Percentiles rank a stretch among this genome's conserved stretches.
Evolutionary conservation across 2,329 filamentous ascomycete species (phyloP).

Genomic region (Pyrenophora teres): DNA sequence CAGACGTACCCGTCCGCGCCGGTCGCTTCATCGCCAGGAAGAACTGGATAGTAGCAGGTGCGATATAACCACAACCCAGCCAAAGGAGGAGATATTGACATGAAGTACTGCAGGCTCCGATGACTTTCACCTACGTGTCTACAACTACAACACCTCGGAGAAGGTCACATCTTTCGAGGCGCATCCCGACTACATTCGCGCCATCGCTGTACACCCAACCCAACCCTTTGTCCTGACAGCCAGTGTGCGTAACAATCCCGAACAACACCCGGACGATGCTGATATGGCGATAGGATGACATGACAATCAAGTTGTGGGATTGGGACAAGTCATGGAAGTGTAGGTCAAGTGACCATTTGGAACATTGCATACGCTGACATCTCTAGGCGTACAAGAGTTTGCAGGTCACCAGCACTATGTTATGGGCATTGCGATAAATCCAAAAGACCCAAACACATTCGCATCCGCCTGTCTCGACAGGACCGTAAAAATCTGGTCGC

Average conservation of each 20-base stretch:
- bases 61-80: conserved; percentile 3
- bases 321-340: conserved; percentile 99
- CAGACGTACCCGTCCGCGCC: conserved; percentile 95
- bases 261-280: conserved; percentile 16
- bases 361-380: conserved; percentile 24
- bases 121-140: conserved; percentile 80
- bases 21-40: conserved; percentile 96
- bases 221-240: conserved; percentile 96
- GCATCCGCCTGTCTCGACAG: conserved; percentile 94
- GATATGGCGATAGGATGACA: conserved; percentile 41
- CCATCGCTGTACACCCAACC: conserved; percentile 92
- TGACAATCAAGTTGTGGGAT: conserved; percentile 89
- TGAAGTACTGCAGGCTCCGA: conserved; percentile 61
- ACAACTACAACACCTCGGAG: conserved; percentile 99
- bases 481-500: conserved; percentile 97
- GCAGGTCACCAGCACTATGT: conserved; percentile 97
- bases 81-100: conserved; percentile 23
- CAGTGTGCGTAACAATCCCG: conserved; percentile 54
- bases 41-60: conserved; percentile 96
- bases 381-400: conserved; percentile 75
- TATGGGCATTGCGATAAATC: conserved; percentile 96
- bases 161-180: conserved; percentile 98
- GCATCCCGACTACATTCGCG: conserved; percentile 97
- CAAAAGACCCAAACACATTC: conserved; percentile 80
- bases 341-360: conserved; percentile 17